Base-by-base conservation (phyloP, 352 stramenopile species). In the Globisporangium emineosum region DNA sequence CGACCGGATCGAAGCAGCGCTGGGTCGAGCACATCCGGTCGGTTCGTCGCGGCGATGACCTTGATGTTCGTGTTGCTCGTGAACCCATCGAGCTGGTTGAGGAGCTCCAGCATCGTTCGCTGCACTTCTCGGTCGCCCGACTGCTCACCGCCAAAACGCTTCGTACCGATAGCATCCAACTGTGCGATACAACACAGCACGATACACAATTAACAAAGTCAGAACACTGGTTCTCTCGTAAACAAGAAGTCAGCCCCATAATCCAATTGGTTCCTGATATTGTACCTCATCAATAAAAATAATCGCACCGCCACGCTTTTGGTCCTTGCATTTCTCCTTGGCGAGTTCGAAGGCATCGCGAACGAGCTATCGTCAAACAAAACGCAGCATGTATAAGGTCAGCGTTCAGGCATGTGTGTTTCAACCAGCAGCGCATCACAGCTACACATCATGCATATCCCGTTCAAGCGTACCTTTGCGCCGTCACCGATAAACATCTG, bases 221-320 rank as follows among this genome's bases (percentile, higher is more conserved):
- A n/a, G n/a, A n/a, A n/a, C n/a, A n/a, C n/a, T n/a, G n/a, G n/a
- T n/a, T n/a, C n/a, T n/a, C n/a, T n/a, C n/a, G n/a, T n/a, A n/a
- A n/a, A n/a, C n/a, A n/a, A n/a, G n/a, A n/a, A n/a, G n/a, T n/a
- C n/a, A n/a, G n/a, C n/a, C n/a, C n/a, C n/a, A n/a, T n/a, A n/a
- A n/a, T n/a, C n/a, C n/a, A n/a, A n/a, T n/a, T n/a, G n/a, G n/a
- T n/a, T n/a, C n/a, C n/a, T n/a, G n/a, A n/a, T n/a, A n/a, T n/a
- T n/a, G n/a, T n/a, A n/a, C n/a, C n/a, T 99, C 97, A 72, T 99
- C 97, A 80, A 99, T 99, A 78, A 99, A 99, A 64, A 99, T 98
- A 75, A 99, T 99, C 30, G 96, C 97, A 25, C 97, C 97, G 32
- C 86, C 81, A 19, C 79, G 83, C 4, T 90, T 78, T 63, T 96